Percentiles rank a stretch among this genome's conserved stretches.
Evolutionary conservation across 73 alveolate species (phyloP).

Genomic region (Halteria grandinella): DNA sequence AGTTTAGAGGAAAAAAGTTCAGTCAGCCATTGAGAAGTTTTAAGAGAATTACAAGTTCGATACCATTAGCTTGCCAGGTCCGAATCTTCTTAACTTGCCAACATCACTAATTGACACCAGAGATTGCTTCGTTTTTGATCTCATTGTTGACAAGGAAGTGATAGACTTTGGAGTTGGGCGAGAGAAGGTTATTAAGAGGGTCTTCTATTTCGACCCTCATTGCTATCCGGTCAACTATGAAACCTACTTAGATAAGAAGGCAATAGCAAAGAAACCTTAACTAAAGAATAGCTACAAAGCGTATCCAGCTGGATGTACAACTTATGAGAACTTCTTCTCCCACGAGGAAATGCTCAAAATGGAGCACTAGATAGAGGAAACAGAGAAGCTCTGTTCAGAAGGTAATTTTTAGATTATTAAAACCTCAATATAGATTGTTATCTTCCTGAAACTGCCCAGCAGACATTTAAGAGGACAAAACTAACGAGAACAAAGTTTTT

Average conservation of each 20-base stretch:
- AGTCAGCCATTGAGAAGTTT: no score
- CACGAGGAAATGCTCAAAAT: slow-evolving; percentile 70
- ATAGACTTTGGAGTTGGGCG: slow-evolving; percentile 29
- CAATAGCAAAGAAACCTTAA: no score
- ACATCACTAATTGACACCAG: slow-evolving; percentile 76
- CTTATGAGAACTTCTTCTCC: slow-evolving; percentile 71
- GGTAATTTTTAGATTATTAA: slow-evolving; percentile 24
- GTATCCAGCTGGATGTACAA: slow-evolving; percentile 64
- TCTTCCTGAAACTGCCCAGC: slow-evolving; percentile 82
- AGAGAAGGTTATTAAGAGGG: slow-evolving; percentile 53
- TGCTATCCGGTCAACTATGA: slow-evolving; percentile 73
- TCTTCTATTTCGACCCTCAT: slow-evolving; percentile 71
- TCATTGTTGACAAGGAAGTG: slow-evolving; percentile 15
- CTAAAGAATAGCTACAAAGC: neutral
- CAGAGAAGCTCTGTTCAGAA: slow-evolving; percentile 68
- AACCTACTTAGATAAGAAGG: neutral
- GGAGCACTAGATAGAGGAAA: slow-evolving; percentile 62
- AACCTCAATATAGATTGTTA: neutral
- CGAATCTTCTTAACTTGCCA: slow-evolving; percentile 45
- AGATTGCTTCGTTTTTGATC: slow-evolving; percentile 84
- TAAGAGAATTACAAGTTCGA: slow-evolving; percentile 2
- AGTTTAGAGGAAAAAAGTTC: slow-evolving; percentile 34
- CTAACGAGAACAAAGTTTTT: slow-evolving; percentile 87
- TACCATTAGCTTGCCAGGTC: neutral
- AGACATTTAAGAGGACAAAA: slow-evolving; percentile 70